Evolutionary conservation across 2,329 filamentous ascomycete genomes (phyloP).

Genomic region (Hymenoscyphus repandus): DNA sequence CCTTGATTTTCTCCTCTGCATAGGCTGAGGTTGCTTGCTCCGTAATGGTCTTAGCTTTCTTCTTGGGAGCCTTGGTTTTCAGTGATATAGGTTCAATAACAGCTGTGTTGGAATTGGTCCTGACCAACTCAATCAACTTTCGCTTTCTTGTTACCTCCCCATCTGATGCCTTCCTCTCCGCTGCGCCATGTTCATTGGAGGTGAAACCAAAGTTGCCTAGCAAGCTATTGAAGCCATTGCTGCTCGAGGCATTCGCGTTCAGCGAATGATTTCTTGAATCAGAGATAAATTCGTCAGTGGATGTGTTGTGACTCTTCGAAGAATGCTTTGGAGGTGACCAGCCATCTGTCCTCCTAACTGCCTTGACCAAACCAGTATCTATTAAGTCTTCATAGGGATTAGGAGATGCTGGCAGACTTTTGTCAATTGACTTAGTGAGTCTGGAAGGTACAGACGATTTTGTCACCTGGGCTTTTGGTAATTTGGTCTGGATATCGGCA

Average conservation of each 20-base stretch:
- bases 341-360: conserved; percentile 49
- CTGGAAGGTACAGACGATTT: conserved; percentile 23
- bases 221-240: conserved; percentile 32
- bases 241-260: conserved; percentile 11
- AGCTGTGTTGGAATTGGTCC: conserved; percentile 28
- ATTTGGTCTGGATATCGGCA: conserved; percentile 27
- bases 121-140: conserved; percentile 49
- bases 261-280: background rate
- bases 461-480: conserved; percentile 32
- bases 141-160: conserved; percentile 42
- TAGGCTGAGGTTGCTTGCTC: conserved; percentile 72
- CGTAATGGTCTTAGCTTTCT: conserved; percentile 73
- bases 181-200: conserved; percentile 14
- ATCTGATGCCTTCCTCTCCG: conserved; percentile 9
- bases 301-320: conserved; percentile 14
- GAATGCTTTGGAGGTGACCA: conserved; percentile 63
- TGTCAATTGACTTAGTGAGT: conserved; percentile 14
- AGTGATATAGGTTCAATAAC: conserved; percentile 28
- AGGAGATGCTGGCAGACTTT: background rate
- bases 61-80: conserved; percentile 54
- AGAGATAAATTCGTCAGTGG: background rate
- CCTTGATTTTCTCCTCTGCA: conserved; percentile 33
- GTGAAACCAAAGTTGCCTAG: conserved; percentile 38
- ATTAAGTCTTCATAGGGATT: conserved; percentile 8
- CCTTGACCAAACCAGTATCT: conserved; percentile 32